Percentiles rank a stretch among this genome's conserved stretches.
phyloP scores from a whole-genome alignment of 495 filamentous ascomycete genomes.

The Tuber umbilicatum region DNA sequence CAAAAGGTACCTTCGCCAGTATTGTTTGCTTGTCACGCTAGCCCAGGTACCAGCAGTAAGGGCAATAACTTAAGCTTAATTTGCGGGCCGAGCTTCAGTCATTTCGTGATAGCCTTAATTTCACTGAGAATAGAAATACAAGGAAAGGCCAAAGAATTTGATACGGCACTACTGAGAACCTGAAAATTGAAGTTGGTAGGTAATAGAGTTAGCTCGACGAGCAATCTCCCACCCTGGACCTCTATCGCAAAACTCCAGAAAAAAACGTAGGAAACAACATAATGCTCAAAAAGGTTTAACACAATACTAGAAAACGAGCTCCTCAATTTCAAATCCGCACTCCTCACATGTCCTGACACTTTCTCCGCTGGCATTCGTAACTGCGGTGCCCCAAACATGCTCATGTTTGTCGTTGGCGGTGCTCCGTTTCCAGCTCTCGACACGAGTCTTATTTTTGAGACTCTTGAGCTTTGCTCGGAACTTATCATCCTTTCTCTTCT shows the following conservation, averaged over 20 bases:
- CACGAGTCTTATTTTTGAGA: conserved; percentile 85
- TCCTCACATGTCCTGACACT: conserved; percentile 76
- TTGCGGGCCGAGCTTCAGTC: background rate
- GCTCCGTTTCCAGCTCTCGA: conserved; percentile 71
- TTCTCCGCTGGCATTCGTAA: conserved; percentile 70
- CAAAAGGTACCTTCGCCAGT: background rate
- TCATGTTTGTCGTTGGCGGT: conserved; percentile 61
- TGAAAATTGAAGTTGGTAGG: background rate
- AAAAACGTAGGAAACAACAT: background rate
- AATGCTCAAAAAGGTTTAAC: background rate
- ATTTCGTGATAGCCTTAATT: background rate
- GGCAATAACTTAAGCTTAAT: background rate
- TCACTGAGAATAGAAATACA: background rate
- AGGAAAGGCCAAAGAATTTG: background rate
- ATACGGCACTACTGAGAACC: background rate
- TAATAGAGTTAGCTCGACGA: background rate
- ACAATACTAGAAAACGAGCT: conserved; percentile 58
- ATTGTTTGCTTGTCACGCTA: background rate
- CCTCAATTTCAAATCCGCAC: conserved; percentile 96
- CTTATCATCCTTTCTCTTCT: conserved; percentile 79
- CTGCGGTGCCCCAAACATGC: conserved; percentile 80
- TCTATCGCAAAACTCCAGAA: background rate
- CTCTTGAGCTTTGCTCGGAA: conserved; percentile 83
- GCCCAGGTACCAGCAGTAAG: background rate
- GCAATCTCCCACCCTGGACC: background rate